These are phyloP conservation scores for Colletotrichum sp. DNA, from an alignment of 2,329 filamentous ascomycete genomes.

Conservation along the genomic window DNA sequence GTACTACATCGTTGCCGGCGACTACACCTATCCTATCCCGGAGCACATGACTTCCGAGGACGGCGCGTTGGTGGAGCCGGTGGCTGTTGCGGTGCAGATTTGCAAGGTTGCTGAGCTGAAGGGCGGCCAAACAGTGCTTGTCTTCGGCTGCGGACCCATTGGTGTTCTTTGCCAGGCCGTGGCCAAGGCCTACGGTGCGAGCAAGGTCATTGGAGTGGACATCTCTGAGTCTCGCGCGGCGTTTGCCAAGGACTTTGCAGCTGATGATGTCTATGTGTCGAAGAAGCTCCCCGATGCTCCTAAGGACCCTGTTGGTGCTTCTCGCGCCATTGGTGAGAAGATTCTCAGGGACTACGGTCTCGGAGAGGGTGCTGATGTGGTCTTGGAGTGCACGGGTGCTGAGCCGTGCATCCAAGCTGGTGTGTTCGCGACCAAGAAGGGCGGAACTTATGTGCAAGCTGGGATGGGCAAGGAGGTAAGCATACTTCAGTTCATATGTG, in stretches of 20 bases:
- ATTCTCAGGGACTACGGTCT: conserved; percentile 45
- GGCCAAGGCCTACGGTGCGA: conserved; percentile 48
- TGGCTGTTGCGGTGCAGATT: conserved; percentile 56
- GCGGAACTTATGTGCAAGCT: conserved; percentile 56
- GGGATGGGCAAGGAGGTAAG: conserved; percentile 52
- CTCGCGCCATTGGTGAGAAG: conserved; percentile 54
- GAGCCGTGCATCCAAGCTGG: conserved; percentile 53
- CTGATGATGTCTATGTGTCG: conserved; percentile 47
- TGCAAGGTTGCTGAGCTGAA: conserved; percentile 44
- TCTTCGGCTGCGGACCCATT: conserved; percentile 57
- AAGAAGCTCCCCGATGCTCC: conserved; percentile 37
- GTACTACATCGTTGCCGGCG: conserved; percentile 51
- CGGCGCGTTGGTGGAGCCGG: conserved; percentile 57
- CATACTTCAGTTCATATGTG: not conserved
- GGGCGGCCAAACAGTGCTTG: conserved; percentile 46
- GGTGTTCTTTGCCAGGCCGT: conserved; percentile 52
- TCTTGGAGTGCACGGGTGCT: conserved; percentile 38
- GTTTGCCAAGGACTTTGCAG: conserved; percentile 49
- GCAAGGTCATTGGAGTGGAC: conserved; percentile 52
- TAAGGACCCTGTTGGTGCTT: conserved; percentile 54
- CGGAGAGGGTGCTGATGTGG: conserved; percentile 51
- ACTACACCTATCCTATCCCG: conserved; percentile 53
- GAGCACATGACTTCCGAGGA: conserved; percentile 51
- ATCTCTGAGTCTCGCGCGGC: conserved; percentile 44
- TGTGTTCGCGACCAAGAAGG: conserved; percentile 46